Evolutionary conservation across 2,329 filamentous ascomycete genomes (phyloP).

Genomic region (Cladosporium velox): DNA sequence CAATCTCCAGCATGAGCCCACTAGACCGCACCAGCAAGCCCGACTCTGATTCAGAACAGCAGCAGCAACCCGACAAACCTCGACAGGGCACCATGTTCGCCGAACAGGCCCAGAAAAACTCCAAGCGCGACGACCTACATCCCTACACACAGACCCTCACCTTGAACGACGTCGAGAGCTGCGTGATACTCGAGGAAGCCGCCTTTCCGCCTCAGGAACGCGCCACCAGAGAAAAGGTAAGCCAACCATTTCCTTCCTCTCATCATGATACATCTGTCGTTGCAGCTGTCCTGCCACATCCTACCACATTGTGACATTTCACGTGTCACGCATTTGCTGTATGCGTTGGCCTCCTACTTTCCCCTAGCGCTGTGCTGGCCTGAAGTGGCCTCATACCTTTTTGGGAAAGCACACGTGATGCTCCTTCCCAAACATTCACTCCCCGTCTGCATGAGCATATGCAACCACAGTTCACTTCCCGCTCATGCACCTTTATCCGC

Average conservation of each 20-base stretch:
- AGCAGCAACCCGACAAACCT: slow-evolving; percentile 3
- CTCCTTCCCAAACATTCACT: background rate
- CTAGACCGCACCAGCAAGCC: slow-evolving; percentile 22
- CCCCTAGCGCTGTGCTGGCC: slow-evolving; percentile 6
- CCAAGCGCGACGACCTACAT: slow-evolving; percentile 60
- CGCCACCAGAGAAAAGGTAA: slow-evolving; percentile 62
- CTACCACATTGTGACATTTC: slow-evolving; percentile 25
- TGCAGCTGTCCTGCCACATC: slow-evolving; percentile 11
- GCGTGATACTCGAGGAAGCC: slow-evolving; percentile 58
- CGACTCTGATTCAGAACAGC: background rate
- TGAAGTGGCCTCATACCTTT: slow-evolving; percentile 11
- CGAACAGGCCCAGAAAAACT: slow-evolving; percentile 14
- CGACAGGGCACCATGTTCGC: slow-evolving; percentile 12
- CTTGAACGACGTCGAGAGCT: slow-evolving; percentile 64
- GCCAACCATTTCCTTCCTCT: slow-evolving; percentile 25
- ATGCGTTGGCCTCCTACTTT: slow-evolving; percentile 31
- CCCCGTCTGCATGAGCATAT: background rate
- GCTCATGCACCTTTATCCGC: background rate
- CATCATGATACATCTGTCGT: background rate
- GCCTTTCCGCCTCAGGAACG: slow-evolving; percentile 61
- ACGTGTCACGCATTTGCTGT: slow-evolving; percentile 30
- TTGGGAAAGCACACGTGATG: slow-evolving; percentile 15
- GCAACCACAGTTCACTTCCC: background rate
- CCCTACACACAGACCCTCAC: slow-evolving; percentile 75
- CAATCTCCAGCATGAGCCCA: slow-evolving; percentile 20